A percentile compares a stretch with the other conserved stretches of the same genome.
Evolutionary conservation across 2,329 filamentous ascomycete genomes (phyloP).

Genomic region (Chrysosphaeria jannelii): DNA sequence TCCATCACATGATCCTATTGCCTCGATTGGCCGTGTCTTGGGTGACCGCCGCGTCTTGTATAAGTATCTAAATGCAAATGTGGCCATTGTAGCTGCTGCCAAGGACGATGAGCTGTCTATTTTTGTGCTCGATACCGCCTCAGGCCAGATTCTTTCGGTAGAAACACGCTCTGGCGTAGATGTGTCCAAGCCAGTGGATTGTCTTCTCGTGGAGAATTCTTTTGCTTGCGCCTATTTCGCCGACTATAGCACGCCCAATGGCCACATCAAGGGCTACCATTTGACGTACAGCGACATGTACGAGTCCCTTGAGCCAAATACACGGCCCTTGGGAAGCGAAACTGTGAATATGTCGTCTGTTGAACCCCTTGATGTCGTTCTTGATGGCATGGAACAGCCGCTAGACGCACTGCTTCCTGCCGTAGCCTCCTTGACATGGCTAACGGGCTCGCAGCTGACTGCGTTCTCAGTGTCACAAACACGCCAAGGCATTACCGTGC

Average conservation of each 20-base stretch:
- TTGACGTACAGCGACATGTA: slow-evolving; percentile 69
- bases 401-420: slow-evolving; percentile 25
- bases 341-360: slow-evolving; percentile 46
- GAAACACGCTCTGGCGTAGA: slow-evolving; percentile 46
- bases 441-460: slow-evolving; percentile 51
- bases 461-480: slow-evolving; percentile 67
- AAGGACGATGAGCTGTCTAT: slow-evolving; percentile 32
- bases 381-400: not conserved
- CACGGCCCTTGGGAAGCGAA: slow-evolving; percentile 34
- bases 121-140: slow-evolving; percentile 63
- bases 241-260: slow-evolving; percentile 9
- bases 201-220: slow-evolving; percentile 80
- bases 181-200: slow-evolving; percentile 37
- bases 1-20: slow-evolving; percentile 55
- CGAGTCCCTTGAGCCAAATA: slow-evolving; percentile 57
- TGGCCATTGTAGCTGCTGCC: slow-evolving; percentile 42
- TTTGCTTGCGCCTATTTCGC: slow-evolving; percentile 59
- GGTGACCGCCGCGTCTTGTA: slow-evolving; percentile 82
- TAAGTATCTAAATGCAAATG: slow-evolving; percentile 84
- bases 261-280: slow-evolving; percentile 51
- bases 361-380: slow-evolving; percentile 21
- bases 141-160: slow-evolving; percentile 49
- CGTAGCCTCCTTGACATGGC: slow-evolving; percentile 50
- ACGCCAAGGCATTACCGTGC: slow-evolving; percentile 64
- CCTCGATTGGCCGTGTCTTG: slow-evolving; percentile 81